Percentiles rank a stretch among this genome's conserved stretches.
Conservation (phyloP, 1,284 basidiomycete genomes). For the Veloboletus limbatus region DNA sequence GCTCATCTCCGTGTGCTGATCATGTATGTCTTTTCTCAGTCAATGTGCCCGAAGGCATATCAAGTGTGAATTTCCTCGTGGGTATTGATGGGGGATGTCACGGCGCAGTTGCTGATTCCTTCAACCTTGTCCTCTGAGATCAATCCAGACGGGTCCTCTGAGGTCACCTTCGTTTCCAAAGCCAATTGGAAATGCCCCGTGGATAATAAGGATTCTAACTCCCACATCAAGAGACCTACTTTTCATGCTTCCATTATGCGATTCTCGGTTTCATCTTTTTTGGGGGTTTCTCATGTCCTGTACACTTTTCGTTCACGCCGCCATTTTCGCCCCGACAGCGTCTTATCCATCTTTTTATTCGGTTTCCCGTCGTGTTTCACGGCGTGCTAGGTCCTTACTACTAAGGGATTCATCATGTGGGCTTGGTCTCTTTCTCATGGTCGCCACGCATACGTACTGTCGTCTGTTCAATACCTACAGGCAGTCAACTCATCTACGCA, state of each 20-base stretch:
- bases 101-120: constrained; percentile 43
- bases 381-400: too few species aligned
- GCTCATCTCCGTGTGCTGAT: constrained; percentile 19
- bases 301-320: constrained; percentile 19
- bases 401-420: too few species aligned
- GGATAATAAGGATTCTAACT: constrained; percentile 26
- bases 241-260: too few species aligned
- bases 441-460: too few species aligned
- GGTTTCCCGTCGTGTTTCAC: constrained; percentile 9
- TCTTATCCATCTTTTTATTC: constrained; percentile 32
- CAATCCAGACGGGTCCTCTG: constrained; percentile 21
- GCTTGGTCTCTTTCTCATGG: too few species aligned
- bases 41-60: constrained; percentile 60
- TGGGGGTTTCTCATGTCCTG: constrained; percentile 1
- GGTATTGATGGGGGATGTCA: constrained; percentile 57
- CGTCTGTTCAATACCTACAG: too few species aligned
- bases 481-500: too few species aligned
- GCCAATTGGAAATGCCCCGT: constrained; percentile 28
- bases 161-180: constrained; percentile 25
- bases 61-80: constrained; percentile 56
- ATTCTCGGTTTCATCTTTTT: background rate
- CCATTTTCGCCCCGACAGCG: constrained; percentile 11
- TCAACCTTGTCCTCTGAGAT: constrained; percentile 29
- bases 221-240: too few species aligned
- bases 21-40: constrained; percentile 36